A percentile compares a stretch with the other conserved stretches of the same genome.
Conservation (phyloP, 331 rosid genomes). For the Spiraea crenata region DNA sequence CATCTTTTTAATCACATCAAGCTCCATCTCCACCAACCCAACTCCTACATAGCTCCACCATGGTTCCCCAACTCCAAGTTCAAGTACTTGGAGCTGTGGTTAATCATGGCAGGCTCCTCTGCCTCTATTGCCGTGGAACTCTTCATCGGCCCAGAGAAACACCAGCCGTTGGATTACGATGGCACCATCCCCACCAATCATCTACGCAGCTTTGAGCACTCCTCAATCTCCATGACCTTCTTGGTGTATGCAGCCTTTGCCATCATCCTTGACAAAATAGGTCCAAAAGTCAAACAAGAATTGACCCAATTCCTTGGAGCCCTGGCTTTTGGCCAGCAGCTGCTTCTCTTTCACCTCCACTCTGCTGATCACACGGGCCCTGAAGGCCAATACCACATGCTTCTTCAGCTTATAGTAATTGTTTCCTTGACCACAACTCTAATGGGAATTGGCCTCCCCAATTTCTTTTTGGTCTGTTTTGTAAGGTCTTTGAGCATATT, state of each 20-base stretch:
- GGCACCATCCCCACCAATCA: conserved; percentile 75
- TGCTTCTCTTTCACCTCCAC: conserved; percentile 78
- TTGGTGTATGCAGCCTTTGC: conserved; percentile 51
- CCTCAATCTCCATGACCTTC: conserved; percentile 58
- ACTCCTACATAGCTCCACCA: conserved; percentile 39
- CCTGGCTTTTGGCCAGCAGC: conserved; percentile 66
- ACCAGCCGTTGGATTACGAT: conserved; percentile 72
- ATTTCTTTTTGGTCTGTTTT: conserved; percentile 63
- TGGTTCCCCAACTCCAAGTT: conserved; percentile 64
- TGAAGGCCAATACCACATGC: conserved; percentile 79
- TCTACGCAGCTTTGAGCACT: conserved; percentile 86
- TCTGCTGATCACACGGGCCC: conserved; percentile 74
- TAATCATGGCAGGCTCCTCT: conserved; percentile 48
- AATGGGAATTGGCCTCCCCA: conserved; percentile 52
- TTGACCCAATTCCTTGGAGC: conserved; percentile 57
- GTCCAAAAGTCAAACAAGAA: conserved; percentile 30
- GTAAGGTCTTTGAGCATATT: conserved; percentile 55
- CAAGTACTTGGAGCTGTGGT: conserved; percentile 60
- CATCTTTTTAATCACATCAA: conserved; percentile 76
- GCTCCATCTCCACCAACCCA: conserved; percentile 44
- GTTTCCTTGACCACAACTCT: conserved; percentile 52
- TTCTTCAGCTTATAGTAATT: conserved; percentile 51
- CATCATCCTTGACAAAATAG: conserved; percentile 41
- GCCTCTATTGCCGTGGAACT: conserved; percentile 81
- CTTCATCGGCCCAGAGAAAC: conserved; percentile 55